These are phyloP conservation scores for Plasmodium malariae DNA, from an alignment of 169 alveolate species.

Conservation along the genomic window DNA sequence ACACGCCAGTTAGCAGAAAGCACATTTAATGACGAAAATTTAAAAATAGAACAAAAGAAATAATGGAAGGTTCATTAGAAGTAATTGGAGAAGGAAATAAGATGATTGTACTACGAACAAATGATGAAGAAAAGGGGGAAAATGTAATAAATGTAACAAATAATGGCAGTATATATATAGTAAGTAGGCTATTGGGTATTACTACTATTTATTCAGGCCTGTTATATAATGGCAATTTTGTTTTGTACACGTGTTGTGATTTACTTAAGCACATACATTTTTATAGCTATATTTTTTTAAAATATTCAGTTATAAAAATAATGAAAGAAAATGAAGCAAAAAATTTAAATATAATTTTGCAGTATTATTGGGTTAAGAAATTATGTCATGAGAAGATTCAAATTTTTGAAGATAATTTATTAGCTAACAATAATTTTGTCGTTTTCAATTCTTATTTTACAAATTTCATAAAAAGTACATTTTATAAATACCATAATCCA, in stretches of 20 bases:
- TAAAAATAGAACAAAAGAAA: background rate
- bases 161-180: background rate
- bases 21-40: too few relatives aligned
- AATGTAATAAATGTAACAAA: background rate
- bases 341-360: conserved; percentile 16
- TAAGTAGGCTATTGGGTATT: background rate
- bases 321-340: conserved; percentile 39
- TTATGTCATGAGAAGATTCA: conserved; percentile 11
- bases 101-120: conserved; percentile 48
- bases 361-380: conserved; percentile 45
- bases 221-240: background rate
- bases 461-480: conserved; percentile 8
- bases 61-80: conserved; percentile 39
- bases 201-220: too few relatives aligned
- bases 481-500: background rate
- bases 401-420: conserved; percentile 26
- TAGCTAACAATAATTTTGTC: conserved; percentile 49
- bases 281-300: conserved; percentile 56
- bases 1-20: background rate
- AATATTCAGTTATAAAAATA: conserved; percentile 62
- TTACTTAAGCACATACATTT: conserved; percentile 39
- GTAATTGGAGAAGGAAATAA: conserved; percentile 68
- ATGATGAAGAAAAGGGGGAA: conserved; percentile 2
- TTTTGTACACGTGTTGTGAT: conserved; percentile 11
- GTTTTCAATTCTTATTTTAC: conserved; percentile 36